These are phyloP conservation scores for Ciborinia camelliae DNA, from an alignment of 2,329 filamentous ascomycete genomes.

Conservation along the genomic window DNA sequence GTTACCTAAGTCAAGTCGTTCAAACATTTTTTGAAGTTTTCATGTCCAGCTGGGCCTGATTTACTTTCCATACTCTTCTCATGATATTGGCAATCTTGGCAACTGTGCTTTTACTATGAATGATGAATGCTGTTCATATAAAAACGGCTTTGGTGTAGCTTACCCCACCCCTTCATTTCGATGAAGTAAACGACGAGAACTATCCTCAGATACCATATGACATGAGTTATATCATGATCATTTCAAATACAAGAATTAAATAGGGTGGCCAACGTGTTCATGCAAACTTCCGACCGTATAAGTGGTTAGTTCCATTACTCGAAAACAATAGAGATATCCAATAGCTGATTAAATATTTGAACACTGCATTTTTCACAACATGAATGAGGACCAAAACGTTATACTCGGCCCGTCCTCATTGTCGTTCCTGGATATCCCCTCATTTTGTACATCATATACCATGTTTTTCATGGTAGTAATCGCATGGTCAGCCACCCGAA, in stretches of 20 bases:
- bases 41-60: background rate
- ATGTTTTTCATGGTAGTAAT: slow-evolving; percentile 15
- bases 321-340: background rate
- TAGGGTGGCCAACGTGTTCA: background rate
- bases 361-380: slow-evolving; percentile 18
- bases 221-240: background rate
- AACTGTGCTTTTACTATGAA: background rate
- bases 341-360: slow-evolving; percentile 14
- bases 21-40: background rate
- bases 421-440: slow-evolving; percentile 10
- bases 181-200: slow-evolving; percentile 8
- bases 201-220: background rate
- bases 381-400: background rate
- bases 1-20: slow-evolving; percentile 3
- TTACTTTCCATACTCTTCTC: background rate
- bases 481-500: slow-evolving; percentile 9
- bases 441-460: slow-evolving; percentile 10
- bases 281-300: background rate
- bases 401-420: slow-evolving; percentile 4
- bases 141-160: background rate
- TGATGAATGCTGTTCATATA: background rate
- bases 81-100: background rate
- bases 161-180: background rate
- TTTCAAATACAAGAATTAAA: background rate
- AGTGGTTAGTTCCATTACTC: background rate